Percentiles rank a stretch among this genome's conserved stretches.
Evolutionary conservation across 306 rosid genomes (phyloP).

Genomic region (Ochetophila trinervis): DNA sequence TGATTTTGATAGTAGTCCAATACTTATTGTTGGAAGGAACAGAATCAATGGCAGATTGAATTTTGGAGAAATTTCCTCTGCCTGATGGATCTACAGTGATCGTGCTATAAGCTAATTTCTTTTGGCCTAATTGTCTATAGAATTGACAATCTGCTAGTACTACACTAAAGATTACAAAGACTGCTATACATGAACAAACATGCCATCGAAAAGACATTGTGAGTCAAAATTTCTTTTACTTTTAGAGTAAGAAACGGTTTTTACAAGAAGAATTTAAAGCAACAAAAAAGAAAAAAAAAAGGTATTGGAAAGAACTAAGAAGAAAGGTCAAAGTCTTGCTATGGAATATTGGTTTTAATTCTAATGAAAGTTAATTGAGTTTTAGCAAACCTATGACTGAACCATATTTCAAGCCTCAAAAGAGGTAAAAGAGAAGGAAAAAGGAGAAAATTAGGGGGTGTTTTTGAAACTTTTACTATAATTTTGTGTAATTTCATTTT

Average conservation of each 20-base stretch:
- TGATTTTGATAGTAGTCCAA: constrained; percentile 54
- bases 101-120: constrained; percentile 24
- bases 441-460: no score
- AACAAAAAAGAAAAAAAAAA: not conserved
- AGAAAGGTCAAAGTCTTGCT: not conserved
- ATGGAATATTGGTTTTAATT: constrained; percentile 4
- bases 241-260: not conserved
- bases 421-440: no score
- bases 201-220: constrained; percentile 16
- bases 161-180: constrained; percentile 19
- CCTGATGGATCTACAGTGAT: constrained; percentile 48
- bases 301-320: constrained; percentile 12
- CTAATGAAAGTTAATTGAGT: not conserved
- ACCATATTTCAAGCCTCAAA: no score
- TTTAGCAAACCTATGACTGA: no score
- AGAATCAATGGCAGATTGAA: constrained; percentile 72
- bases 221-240: not conserved
- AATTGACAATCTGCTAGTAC: constrained; percentile 27
- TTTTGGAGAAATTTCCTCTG: constrained; percentile 43
- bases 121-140: constrained; percentile 16
- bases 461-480: no score
- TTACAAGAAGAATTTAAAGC: not conserved
- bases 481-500: no score
- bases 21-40: constrained; percentile 46
- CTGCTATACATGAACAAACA: constrained; percentile 18